These are phyloP conservation scores for Hortiboletus campestris DNA, from an alignment of 768 basidiomycete genomes.

Conservation along the genomic window DNA sequence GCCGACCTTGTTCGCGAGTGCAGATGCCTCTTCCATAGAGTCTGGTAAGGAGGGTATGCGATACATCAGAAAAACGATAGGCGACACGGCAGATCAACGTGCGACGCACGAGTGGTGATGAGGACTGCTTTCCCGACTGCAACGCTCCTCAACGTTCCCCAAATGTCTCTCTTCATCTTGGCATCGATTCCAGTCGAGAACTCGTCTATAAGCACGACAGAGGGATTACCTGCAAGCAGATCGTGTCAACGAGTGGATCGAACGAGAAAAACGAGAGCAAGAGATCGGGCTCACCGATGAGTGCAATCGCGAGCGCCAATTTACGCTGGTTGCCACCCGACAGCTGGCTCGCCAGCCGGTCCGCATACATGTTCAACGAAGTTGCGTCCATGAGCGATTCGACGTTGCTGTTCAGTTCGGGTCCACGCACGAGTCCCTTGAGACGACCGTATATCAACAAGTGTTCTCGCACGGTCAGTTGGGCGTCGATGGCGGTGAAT, in stretches of 20 bases:
- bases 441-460: constrained; percentile 68
- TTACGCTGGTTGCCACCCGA: constrained; percentile 83
- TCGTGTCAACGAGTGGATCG: not conserved
- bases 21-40: constrained; percentile 84
- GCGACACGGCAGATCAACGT: not conserved
- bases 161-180: constrained; percentile 83
- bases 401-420: constrained; percentile 52
- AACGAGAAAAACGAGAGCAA: not conserved
- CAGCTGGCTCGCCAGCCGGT: constrained; percentile 69
- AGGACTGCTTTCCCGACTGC: constrained; percentile 67
- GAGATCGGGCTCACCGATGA: constrained; percentile 49
- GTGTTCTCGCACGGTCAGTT: constrained; percentile 77
- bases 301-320: constrained; percentile 69
- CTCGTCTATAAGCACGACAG: constrained; percentile 79
- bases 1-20: constrained; percentile 71
- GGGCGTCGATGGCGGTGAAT: constrained; percentile 78
- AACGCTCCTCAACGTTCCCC: constrained; percentile 66
- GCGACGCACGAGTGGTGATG: constrained; percentile 63
- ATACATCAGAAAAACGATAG: not conserved
- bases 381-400: constrained; percentile 57
- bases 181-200: constrained; percentile 83
- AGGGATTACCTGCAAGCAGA: constrained; percentile 57
- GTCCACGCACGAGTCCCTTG: constrained; percentile 58
- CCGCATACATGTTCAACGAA: constrained; percentile 56
- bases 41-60: constrained; percentile 39